Base-by-base conservation (phyloP, 352 stramenopile species). In the Phytophthora constricta region DNA sequence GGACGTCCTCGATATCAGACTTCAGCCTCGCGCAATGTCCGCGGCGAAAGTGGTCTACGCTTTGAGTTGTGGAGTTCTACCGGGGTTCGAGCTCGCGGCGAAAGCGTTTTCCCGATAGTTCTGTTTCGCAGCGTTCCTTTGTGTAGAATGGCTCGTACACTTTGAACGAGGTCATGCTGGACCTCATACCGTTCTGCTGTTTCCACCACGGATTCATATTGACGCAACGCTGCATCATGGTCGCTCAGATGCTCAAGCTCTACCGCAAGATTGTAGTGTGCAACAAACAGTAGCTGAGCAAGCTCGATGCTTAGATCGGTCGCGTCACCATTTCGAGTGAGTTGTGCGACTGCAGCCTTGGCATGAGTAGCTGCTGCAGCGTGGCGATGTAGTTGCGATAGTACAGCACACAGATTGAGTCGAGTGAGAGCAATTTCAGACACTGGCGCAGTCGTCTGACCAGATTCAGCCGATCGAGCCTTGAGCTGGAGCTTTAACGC, bases 371-470 rank as follows among this genome's bases (percentile, higher is more conserved):
- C 70, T 1, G 79, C 80, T 7, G 79, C 76, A 19, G 66, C 26
- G 20, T 91, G 83, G 14, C 77, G 74, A 19, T 73, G 26, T 20
- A 91, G 61, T 49, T 86, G 79, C 1, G 83, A 90, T 16, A 91
- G 70, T 28, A 91, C 80, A 0, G 79, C 80, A 33, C 80, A 87
- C 33, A 91, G 60, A 26, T 91, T 91, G 42, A 91, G 56, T 53
- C 86, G 80, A 45, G 74, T 89, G 43, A 85, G 68, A 25, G 80
- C 82, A 17, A 79, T 46, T 37, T 76, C 62, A 34, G 73, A 55
- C 4, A 31, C 45, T 58, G 53, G 70, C 49, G 45, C 58, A 37
- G 47, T 34, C 41, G 25, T 48, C 37, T 42, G 39, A 7, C n/a
- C 17, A n/a, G 53, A 33, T 22, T 64, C 68, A 3, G 34, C 27